These are phyloP conservation scores for Metschnikowia gelsemii DNA, from an alignment of 805 yeast species.

Conservation along the genomic window DNA sequence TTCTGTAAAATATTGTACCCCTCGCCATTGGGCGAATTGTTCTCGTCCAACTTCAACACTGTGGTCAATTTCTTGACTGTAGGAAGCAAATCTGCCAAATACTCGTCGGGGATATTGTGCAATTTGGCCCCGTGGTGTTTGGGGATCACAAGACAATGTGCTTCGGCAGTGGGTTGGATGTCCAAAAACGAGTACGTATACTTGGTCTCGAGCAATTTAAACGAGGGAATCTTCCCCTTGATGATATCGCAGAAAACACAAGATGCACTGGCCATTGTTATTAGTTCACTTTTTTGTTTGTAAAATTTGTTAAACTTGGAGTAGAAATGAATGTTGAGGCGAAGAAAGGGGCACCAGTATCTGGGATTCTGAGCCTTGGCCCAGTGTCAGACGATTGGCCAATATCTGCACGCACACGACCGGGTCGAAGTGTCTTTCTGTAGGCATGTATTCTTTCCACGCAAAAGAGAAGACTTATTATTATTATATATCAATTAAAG, in stretches of 20 bases:
- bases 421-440: too few species aligned
- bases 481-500: too few species aligned
- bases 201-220: constrained; percentile 86
- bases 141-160: constrained; percentile 88
- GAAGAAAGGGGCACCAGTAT: too few species aligned
- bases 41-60: constrained; percentile 62
- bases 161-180: constrained; percentile 87
- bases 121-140: constrained; percentile 91
- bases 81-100: constrained; percentile 81
- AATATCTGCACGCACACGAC: too few species aligned
- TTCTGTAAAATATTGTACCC: constrained; percentile 91
- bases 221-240: constrained; percentile 93
- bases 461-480: too few species aligned
- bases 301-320: too few species aligned
- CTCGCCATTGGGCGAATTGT: constrained; percentile 58
- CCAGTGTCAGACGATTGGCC: too few species aligned
- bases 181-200: constrained; percentile 82
- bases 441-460: too few species aligned
- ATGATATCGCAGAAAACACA: constrained; percentile 94
- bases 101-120: constrained; percentile 91
- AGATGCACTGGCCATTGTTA: constrained; percentile 47
- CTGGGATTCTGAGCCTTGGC: too few species aligned
- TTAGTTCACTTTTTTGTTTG: background rate
- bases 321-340: too few species aligned
- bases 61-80: constrained; percentile 82